phyloP scores from a whole-genome alignment of 768 basidiomycete species.

The Chalciporus chontae region DNA sequence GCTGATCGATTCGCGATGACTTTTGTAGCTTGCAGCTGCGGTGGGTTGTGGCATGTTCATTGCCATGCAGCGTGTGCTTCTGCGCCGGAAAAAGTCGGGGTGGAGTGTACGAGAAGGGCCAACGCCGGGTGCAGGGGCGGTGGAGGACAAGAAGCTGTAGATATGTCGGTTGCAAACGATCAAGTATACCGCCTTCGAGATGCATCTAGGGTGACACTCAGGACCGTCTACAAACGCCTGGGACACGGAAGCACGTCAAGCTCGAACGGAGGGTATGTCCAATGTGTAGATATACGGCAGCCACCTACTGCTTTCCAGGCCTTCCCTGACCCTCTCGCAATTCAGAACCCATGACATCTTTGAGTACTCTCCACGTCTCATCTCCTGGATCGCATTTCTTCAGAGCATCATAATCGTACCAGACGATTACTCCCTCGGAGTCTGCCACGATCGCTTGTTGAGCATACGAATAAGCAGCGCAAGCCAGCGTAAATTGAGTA shows the following conservation, averaged over 20 bases:
- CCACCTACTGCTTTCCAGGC: background rate
- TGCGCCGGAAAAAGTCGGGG: background rate
- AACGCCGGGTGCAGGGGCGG: background rate
- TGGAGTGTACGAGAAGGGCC: background rate
- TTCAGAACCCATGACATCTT: conserved; percentile 17
- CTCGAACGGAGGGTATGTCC: background rate
- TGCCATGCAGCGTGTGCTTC: conserved; percentile 24
- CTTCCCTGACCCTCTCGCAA: conserved; percentile 14
- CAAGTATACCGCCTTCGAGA: no score
- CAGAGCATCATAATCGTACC: conserved; percentile 74
- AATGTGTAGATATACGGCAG: background rate
- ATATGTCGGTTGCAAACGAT: background rate
- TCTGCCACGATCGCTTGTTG: conserved; percentile 64
- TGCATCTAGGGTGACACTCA: background rate
- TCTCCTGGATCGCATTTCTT: conserved; percentile 63
- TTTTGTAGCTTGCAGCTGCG: conserved; percentile 15
- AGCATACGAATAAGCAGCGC: conserved; percentile 59
- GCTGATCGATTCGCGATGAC: background rate
- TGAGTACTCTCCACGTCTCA: conserved; percentile 36
- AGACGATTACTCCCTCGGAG: conserved; percentile 62
- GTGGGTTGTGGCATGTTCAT: conserved; percentile 26
- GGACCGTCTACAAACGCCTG: background rate
- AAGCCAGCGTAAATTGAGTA: conserved; percentile 48
- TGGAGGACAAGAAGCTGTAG: background rate
- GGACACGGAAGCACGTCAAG: background rate